Evolutionary conservation across 352 stramenopile species (phyloP), one percentile per base, ranked within the genome.

Genomic region (Albugo candida): DNA sequence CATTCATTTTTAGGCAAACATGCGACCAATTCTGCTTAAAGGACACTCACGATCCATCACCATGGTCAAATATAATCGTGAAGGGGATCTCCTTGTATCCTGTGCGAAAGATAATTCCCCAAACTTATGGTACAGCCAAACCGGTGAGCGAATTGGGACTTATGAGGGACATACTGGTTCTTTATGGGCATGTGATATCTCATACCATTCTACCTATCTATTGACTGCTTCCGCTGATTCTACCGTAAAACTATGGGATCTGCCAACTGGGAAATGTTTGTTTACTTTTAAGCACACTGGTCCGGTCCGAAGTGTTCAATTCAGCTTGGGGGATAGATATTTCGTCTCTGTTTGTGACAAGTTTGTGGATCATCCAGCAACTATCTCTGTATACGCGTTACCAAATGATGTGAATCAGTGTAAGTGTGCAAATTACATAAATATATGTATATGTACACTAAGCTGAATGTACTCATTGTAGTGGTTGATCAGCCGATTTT

Each of bases 41-140:
- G 95, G 95, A 61, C 95, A 99, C 78, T 95, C 96, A 58, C 88
- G 95, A 61, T 95, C 95, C 49, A 95, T 99, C 58, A 99, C 95
- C 11, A 83, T 87, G 72, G 82, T 99, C 54, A 96, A 98, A 62
- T 99, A 97, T 81, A 99, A 99, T 69, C 83, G 84, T 47, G 95
- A 99, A 59, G 95, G 95, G 36, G 95, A 99, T 64, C 70, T 99
- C 14, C 70, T 99, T 16, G 98, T 99, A 68, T 95, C 93, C 38
- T 92, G 75, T 46, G 86, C 91, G 41, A 98, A 97, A 66, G 92
- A 98, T 56, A 75, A 97, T 59, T 70, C 81, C 38, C 93, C 93
- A 27, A 96, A 88, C 42, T 67, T 99, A n/a, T 99, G 95, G 95
- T 94, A 88, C 67, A 83, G 84, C 38, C 82, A 97, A 58, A 95